Conservation (phyloP, 805 yeast genomes). For the Lipomyces kockii region DNA sequence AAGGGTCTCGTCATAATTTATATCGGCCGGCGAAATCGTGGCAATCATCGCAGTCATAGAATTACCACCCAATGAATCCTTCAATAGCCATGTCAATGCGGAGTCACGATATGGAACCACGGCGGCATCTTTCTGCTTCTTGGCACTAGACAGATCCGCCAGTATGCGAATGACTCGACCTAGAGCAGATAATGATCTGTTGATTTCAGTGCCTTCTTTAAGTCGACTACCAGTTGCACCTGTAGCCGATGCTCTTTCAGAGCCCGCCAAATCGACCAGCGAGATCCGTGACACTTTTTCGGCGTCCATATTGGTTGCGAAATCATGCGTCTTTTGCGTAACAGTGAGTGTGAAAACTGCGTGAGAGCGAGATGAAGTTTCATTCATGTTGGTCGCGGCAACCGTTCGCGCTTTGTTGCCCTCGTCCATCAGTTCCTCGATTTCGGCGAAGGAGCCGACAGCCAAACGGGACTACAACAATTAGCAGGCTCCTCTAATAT, state of each 20-base stretch:
- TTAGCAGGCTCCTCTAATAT: constrained; percentile 27
- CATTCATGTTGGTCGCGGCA: constrained; percentile 75
- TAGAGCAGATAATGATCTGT: constrained; percentile 74
- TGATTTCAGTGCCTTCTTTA: constrained; percentile 73
- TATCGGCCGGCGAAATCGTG: constrained; percentile 76
- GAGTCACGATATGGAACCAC: constrained; percentile 72
- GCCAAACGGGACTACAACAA: constrained; percentile 48
- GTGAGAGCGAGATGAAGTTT: constrained; percentile 75
- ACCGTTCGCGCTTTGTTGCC: constrained; percentile 67
- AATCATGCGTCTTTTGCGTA: constrained; percentile 56
- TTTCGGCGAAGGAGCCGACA: constrained; percentile 57
- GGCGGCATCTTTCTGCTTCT: constrained; percentile 40
- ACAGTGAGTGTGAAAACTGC: constrained; percentile 71
- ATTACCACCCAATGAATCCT: constrained; percentile 79
- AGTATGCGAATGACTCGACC: constrained; percentile 68
- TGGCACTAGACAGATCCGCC: constrained; percentile 61
- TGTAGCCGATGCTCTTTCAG: constrained; percentile 69
- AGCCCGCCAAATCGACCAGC: constrained; percentile 82
- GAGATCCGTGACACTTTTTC: constrained; percentile 62
- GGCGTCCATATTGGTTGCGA: constrained; percentile 44
- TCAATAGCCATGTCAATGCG: constrained; percentile 70
- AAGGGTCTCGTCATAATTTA: constrained; percentile 66
- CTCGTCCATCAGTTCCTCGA: constrained; percentile 51
- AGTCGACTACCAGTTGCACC: constrained; percentile 55
- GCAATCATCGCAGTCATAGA: constrained; percentile 90